Evolutionary conservation across 208 protist species (phyloP).

Genomic region (Polymyxa betae): DNA sequence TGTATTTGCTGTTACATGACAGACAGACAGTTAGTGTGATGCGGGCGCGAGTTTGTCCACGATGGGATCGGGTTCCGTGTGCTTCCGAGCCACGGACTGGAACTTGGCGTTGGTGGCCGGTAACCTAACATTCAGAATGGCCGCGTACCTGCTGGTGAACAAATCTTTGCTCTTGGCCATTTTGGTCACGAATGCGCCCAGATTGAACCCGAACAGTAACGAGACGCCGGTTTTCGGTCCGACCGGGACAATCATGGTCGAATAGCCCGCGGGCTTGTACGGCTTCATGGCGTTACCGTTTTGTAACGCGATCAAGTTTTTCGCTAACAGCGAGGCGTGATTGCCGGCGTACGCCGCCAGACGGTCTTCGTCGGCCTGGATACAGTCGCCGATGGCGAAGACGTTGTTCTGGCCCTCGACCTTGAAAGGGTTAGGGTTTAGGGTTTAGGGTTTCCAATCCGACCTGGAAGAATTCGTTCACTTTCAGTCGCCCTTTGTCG

Average conservation of each 20-base stretch:
- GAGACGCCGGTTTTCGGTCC: background rate
- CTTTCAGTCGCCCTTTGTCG: background rate
- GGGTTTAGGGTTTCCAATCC: too few relatives aligned
- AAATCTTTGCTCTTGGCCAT: background rate
- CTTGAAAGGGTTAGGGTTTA: too few relatives aligned
- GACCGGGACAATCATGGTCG: constrained; percentile 21
- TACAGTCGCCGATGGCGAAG: constrained; percentile 43
- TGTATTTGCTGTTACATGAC: too few relatives aligned
- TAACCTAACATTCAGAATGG: background rate
- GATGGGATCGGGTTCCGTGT: too few relatives aligned
- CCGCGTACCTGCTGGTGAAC: background rate
- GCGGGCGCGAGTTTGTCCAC: too few relatives aligned
- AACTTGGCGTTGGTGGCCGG: background rate
- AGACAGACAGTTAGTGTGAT: too few relatives aligned
- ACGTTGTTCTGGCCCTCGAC: background rate
- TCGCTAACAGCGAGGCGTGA: background rate
- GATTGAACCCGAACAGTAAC: background rate
- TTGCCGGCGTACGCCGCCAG: background rate
- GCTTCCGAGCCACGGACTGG: too few relatives aligned
- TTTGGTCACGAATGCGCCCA: background rate
- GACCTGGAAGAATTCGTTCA: constrained; percentile 45
- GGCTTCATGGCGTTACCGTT: background rate
- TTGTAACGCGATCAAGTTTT: background rate
- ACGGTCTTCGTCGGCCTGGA: background rate
- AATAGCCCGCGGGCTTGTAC: background rate